A percentile compares a stretch with the other conserved stretches of the same genome.
phyloP scores from a whole-genome alignment of 805 yeast genomes.

The Candida sphagnicola region DNA sequence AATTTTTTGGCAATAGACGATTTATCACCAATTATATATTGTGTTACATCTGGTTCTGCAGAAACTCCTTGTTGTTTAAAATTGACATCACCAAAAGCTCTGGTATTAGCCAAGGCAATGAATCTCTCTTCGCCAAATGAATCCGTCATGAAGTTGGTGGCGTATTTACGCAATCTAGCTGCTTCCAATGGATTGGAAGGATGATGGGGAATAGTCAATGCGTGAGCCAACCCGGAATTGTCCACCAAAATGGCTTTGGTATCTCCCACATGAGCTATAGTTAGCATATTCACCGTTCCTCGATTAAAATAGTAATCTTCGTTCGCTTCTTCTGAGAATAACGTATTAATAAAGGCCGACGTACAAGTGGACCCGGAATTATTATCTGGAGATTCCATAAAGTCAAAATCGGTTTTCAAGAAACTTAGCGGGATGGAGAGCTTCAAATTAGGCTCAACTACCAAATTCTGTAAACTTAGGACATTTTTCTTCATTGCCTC shows the following conservation, averaged over 20 bases:
- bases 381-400: constrained; percentile 36
- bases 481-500: constrained; percentile 18
- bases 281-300: constrained; percentile 60
- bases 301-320: constrained; percentile 57
- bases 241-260: constrained; percentile 86
- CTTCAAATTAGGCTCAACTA: constrained; percentile 49
- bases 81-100: constrained; percentile 85
- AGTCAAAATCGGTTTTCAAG: constrained; percentile 62
- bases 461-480: constrained; percentile 12
- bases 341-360: constrained; percentile 53
- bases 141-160: constrained; percentile 68
- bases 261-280: constrained; percentile 91
- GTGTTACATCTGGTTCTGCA: constrained; percentile 86
- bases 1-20: constrained; percentile 33
- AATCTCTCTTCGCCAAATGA: constrained; percentile 92
- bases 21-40: constrained; percentile 61
- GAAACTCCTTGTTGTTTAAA: constrained; percentile 83
- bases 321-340: constrained; percentile 26
- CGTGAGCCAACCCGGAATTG: constrained; percentile 70
- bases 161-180: constrained; percentile 59
- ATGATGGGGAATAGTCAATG: constrained; percentile 79
- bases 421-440: constrained; percentile 62
- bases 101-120: constrained; percentile 80
- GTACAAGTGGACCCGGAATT: constrained; percentile 73
- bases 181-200: constrained; percentile 81